phyloP scores from a whole-genome alignment of 495 filamentous ascomycete genomes.

The Podospora fimiseda region DNA sequence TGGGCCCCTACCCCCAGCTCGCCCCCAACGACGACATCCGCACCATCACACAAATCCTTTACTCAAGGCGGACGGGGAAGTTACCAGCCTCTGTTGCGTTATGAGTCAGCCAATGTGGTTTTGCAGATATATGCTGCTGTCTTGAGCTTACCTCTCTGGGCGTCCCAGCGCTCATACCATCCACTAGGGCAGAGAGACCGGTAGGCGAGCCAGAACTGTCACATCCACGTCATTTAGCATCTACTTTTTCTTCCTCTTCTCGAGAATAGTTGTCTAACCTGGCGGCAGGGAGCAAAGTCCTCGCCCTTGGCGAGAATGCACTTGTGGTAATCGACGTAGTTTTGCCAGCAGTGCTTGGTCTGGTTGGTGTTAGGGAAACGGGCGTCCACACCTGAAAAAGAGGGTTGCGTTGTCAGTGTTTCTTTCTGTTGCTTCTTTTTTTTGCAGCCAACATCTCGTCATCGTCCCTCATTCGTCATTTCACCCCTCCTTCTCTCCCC shows the following conservation, averaged over 20 bases:
- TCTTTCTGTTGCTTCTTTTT: not conserved
- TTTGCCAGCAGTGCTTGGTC: slow-evolving; percentile 90
- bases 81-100: slow-evolving; percentile 69
- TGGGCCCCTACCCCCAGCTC: not conserved
- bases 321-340: slow-evolving; percentile 99
- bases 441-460: not conserved
- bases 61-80: slow-evolving; percentile 71
- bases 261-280: slow-evolving; percentile 51
- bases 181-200: slow-evolving; percentile 91
- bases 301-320: slow-evolving; percentile 98
- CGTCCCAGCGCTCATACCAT: slow-evolving; percentile 95
- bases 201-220: slow-evolving; percentile 90
- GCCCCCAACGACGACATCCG: not conserved
- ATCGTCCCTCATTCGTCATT: not conserved
- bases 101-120: slow-evolving; percentile 25
- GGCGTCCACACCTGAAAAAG: slow-evolving; percentile 80
- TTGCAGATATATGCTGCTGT: too few species aligned
- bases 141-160: slow-evolving; percentile 75
- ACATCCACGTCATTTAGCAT: slow-evolving; percentile 3
- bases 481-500: not conserved
- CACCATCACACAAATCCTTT: slow-evolving; percentile 6
- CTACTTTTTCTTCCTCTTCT: not conserved
- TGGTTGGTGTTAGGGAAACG: slow-evolving; percentile 99
- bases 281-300: slow-evolving; percentile 95
- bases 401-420: slow-evolving; percentile 3